Base-by-base conservation (phyloP, 768 basidiomycete species). In the Boletus subcaerulescens region DNA sequence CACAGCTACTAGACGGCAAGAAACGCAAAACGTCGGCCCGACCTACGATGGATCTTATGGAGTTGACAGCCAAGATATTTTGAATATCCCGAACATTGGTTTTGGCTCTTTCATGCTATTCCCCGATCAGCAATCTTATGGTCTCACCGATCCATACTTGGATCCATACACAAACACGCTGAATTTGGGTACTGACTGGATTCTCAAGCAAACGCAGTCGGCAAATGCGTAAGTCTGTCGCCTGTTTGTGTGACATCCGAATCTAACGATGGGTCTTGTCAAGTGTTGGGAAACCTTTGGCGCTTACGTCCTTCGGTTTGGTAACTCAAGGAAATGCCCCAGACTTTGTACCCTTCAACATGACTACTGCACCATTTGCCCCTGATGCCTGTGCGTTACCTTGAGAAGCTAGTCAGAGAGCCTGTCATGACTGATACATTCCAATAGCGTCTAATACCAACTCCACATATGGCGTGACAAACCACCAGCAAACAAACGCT, bases 41-140 rank as follows among this genome's bases (percentile, higher is more conserved):
- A 72, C 74, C 26, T 84, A 80, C 55, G 81, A 88, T 63, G 86
- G 87, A 1, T 76, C 82, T n/a, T 72, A 73, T 33, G 85, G 85
- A 33, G 83, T 87, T 18, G 86, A 89, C 64, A 81, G 79, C 52
- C 80, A 84, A 60, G 86, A 87, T 56, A 83, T 88, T 48, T 56
- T 76, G 51, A 80, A 68, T 49, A 83, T 84, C 53, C 81, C 81
- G 0, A 39, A 78, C 12, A 80, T 88, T 56, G 79, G 77, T 7
- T 86, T 85, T 59, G 71, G 76, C 32, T 74, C 81, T 17, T 85
- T 85, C 76, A 83, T 81, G 53, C 59, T 86, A 24, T 87, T 87
- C 77, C 86, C 87, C 18, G 85, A 89, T 62, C 87, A 88, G 65
- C 76, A 81, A 56, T 64, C 68, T 36, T 87, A 86, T 59, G 79